phyloP scores from a whole-genome alignment of 306 rosid genomes.

The Sicyos baderoa region DNA sequence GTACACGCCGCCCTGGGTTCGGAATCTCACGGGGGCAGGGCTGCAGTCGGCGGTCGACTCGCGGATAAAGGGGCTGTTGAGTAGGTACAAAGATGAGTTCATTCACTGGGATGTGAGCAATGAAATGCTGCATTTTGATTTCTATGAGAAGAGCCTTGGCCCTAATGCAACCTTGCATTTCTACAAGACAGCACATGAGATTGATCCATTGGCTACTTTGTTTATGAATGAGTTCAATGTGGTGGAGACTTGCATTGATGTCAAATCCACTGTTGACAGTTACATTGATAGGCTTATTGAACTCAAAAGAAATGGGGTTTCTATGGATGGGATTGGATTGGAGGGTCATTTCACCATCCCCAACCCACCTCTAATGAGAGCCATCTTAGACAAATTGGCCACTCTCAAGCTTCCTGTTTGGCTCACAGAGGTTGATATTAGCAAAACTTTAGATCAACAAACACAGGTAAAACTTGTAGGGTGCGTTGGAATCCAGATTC shows the following conservation, averaged over 20 bases:
- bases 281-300: slow-evolving; percentile 50
- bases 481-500: too few species aligned
- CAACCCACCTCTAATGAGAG: slow-evolving; percentile 73
- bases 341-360: slow-evolving; percentile 75
- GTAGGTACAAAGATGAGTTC: slow-evolving; percentile 64
- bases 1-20: slow-evolving; percentile 67
- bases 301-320: slow-evolving; percentile 43
- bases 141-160: slow-evolving; percentile 72
- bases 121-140: slow-evolving; percentile 93
- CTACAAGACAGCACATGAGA: slow-evolving; percentile 55
- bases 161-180: slow-evolving; percentile 55
- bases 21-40: slow-evolving; percentile 41
- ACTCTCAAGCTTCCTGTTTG: slow-evolving; percentile 72
- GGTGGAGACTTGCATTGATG: slow-evolving; percentile 75
- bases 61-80: slow-evolving; percentile 55
- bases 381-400: slow-evolving; percentile 72
- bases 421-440: slow-evolving; percentile 86
- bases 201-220: slow-evolving; percentile 69
- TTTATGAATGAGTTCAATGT: slow-evolving; percentile 90
- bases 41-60: slow-evolving; percentile 50
- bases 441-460: slow-evolving; percentile 44
- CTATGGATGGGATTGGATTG: slow-evolving; percentile 80
- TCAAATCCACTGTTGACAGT: slow-evolving; percentile 60
- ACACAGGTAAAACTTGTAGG: slow-evolving; percentile 41
- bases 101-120: slow-evolving; percentile 92